Evolutionary conservation across 768 basidiomycete species (phyloP).

Genomic region (Rhizopogon sp.): DNA sequence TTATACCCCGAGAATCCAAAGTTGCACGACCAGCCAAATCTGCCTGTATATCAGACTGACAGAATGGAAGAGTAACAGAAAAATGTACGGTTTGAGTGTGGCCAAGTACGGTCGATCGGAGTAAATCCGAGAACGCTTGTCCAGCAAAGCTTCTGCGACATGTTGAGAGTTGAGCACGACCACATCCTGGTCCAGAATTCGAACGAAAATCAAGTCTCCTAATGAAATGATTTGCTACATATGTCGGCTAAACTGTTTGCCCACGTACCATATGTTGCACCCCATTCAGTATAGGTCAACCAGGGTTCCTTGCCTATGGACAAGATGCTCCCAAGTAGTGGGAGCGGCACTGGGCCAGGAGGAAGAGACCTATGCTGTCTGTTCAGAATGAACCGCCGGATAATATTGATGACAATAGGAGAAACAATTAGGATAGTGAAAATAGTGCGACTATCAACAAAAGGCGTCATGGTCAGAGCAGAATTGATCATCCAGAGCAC

Average conservation of each 20-base stretch:
- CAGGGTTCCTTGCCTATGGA: constrained; percentile 1
- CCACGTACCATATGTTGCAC: constrained; percentile 1
- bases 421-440: not conserved
- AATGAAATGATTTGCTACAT: not conserved
- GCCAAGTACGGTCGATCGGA: constrained; percentile 4
- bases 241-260: too few species aligned
- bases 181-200: not conserved
- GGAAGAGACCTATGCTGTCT: not conserved
- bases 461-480: not conserved
- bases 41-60: not conserved
- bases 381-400: not conserved
- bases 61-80: not conserved
- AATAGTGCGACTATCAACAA: not conserved
- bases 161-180: not conserved
- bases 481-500: not conserved
- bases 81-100: not conserved
- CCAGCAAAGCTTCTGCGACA: not conserved
- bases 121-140: constrained; percentile 4
- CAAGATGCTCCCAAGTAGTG: constrained; percentile 1
- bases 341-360: constrained; percentile 2
- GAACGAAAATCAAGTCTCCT: not conserved
- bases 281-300: not conserved
- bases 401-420: not conserved
- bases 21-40: not conserved
- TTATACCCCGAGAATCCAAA: constrained; percentile 1